phyloP scores from a whole-genome alignment of 768 basidiomycete genomes.

The Mycena pura region DNA sequence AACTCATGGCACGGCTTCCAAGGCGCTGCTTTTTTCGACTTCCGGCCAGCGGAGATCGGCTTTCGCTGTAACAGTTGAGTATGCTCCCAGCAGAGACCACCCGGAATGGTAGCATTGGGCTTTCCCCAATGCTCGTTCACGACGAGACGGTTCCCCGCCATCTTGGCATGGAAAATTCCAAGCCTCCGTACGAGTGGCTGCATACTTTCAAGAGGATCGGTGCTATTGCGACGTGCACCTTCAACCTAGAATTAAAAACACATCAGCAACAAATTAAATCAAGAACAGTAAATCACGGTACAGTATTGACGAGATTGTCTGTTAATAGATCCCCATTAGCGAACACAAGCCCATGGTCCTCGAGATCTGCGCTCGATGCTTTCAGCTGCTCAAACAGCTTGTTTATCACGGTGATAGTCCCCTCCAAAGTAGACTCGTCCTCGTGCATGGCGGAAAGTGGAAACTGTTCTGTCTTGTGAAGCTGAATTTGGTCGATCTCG shows the following conservation, averaged over 20 bases:
- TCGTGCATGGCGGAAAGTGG: constrained; percentile 27
- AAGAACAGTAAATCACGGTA: not conserved
- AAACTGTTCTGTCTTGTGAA: constrained; percentile 26
- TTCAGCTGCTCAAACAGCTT: not conserved
- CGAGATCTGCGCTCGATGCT: constrained; percentile 1
- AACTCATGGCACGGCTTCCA: constrained; percentile 19
- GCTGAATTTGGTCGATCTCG: constrained; percentile 15
- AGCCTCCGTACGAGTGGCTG: constrained; percentile 10
- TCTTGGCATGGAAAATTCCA: constrained; percentile 35
- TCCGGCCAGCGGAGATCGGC: constrained; percentile 14
- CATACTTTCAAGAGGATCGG: not conserved
- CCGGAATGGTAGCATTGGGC: constrained; percentile 30
- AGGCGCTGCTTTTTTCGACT: not conserved
- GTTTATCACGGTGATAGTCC: constrained; percentile 20
- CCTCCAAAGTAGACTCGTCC: constrained; percentile 28
- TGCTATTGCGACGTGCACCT: constrained; percentile 20
- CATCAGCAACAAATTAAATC: too few species aligned
- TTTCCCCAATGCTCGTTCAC: constrained; percentile 38
- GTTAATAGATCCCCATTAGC: constrained; percentile 20
- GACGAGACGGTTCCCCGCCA: constrained; percentile 28
- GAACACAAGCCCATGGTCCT: constrained; percentile 22
- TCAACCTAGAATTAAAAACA: too few species aligned
- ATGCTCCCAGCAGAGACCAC: constrained; percentile 18
- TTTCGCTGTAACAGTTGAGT: constrained; percentile 17
- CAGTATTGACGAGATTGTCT: constrained; percentile 18